Percentiles rank a stretch among this genome's conserved stretches.
phyloP scores from a whole-genome alignment of 139 green algal species.

The Zygnema circumcarinatum region DNA sequence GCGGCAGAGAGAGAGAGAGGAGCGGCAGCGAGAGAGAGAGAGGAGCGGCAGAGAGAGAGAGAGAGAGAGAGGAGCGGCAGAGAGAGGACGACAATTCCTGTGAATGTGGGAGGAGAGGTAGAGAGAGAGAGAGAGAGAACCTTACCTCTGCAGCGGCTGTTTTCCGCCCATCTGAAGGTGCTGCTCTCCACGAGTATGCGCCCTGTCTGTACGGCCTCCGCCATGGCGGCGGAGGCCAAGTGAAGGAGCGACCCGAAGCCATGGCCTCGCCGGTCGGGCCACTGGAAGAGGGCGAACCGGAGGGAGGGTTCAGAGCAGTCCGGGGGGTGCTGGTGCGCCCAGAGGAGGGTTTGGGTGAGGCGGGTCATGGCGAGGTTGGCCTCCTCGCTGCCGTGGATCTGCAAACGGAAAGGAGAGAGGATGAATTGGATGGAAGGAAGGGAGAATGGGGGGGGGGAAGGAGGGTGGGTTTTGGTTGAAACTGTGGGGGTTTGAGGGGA shows the following conservation, averaged over 20 bases:
- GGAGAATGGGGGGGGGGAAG: not conserved
- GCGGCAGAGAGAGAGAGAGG: too few species aligned
- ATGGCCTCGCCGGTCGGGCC: not conserved
- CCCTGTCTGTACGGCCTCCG: not conserved
- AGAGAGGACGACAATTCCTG: too few species aligned
- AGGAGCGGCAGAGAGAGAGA: too few species aligned
- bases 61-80: too few species aligned
- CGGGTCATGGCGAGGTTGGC: constrained; percentile 42
- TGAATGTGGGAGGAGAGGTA: too few species aligned
- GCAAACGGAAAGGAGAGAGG: not conserved
- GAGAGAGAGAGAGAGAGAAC: too few species aligned
- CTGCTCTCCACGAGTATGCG: constrained; percentile 32
- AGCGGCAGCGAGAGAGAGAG: too few species aligned
- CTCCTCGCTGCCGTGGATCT: constrained; percentile 22
- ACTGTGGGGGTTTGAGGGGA: too few species aligned
- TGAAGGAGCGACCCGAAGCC: constrained; percentile 43
- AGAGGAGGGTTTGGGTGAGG: constrained; percentile 26
- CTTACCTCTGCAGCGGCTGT: constrained; percentile 27
- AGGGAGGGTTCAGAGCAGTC: constrained; percentile 11
- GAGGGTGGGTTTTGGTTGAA: too few species aligned
- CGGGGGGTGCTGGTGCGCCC: constrained; percentile 39
- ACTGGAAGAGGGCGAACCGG: constrained; percentile 27
- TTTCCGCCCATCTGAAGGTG: constrained; percentile 35
- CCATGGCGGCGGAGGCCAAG: constrained; percentile 20
- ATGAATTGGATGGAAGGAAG: not conserved